Conservation (phyloP, 495 filamentous ascomycete species). For the Entonaema liquescens region DNA sequence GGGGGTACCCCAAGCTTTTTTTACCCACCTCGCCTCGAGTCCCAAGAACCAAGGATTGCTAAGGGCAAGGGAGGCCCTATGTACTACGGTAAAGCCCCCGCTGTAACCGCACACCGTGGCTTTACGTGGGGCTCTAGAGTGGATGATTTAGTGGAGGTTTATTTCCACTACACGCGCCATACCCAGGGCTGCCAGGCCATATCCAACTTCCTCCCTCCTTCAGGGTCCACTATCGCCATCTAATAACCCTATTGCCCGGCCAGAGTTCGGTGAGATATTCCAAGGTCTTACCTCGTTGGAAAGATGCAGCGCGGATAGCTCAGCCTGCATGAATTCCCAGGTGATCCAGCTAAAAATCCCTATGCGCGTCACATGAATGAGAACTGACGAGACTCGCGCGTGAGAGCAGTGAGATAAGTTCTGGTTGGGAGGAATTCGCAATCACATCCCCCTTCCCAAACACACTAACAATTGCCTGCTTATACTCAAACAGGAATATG, state of each 20-base stretch:
- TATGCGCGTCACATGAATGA: slow-evolving; percentile 36
- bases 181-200: background rate
- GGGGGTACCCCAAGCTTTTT: slow-evolving; percentile 5
- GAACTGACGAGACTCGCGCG: slow-evolving; percentile 20
- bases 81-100: background rate
- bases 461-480: background rate
- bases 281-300: slow-evolving; percentile 41
- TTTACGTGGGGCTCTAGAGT: background rate
- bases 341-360: slow-evolving; percentile 19
- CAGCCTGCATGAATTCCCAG: slow-evolving; percentile 25
- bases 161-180: slow-evolving; percentile 29
- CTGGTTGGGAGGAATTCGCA: slow-evolving; percentile 18
- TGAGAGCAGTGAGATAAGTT: background rate
- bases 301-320: slow-evolving; percentile 7
- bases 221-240: slow-evolving; percentile 30
- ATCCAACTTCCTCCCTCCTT: background rate
- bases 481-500: background rate
- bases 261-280: slow-evolving; percentile 42
- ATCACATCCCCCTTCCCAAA: slow-evolving; percentile 10
- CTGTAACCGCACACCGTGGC: slow-evolving; percentile 9
- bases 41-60: background rate
- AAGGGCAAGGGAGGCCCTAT: background rate
- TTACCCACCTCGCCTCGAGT: slow-evolving; percentile 21
- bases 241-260: slow-evolving; percentile 28
- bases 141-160: slow-evolving; percentile 41